Evolutionary conservation across 1,284 basidiomycete genomes (phyloP).

Genomic region (Chalciporus sp.): DNA sequence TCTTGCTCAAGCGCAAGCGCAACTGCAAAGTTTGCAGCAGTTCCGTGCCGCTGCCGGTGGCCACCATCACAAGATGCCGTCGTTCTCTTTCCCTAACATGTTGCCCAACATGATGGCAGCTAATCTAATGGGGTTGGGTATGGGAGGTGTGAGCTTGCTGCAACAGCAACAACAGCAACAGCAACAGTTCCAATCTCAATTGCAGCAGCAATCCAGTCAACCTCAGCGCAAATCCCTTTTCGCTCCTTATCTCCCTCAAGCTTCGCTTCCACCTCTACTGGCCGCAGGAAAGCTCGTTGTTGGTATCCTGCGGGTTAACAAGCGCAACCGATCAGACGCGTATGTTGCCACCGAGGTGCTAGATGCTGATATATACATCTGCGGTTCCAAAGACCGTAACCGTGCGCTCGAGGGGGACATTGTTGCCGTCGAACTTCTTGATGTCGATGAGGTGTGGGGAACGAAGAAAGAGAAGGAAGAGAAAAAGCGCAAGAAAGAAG

Average conservation of each 20-base stretch:
- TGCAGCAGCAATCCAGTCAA: conserved; percentile 87
- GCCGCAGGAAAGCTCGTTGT: conserved; percentile 99
- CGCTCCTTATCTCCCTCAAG: conserved; percentile 97
- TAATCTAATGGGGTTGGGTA: conserved; percentile 88
- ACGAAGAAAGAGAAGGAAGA: conserved; percentile 99
- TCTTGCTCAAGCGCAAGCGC: conserved; percentile 93
- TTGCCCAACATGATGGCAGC: conserved; percentile 94
- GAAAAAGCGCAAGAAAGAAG: conserved; percentile 99
- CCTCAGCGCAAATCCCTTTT: conserved; percentile 98
- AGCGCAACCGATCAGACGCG: conserved; percentile 97
- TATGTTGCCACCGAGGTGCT: conserved; percentile 99
- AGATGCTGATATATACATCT: conserved; percentile 98
- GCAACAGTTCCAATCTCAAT: conserved; percentile 80
- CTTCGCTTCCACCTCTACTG: conserved; percentile 93
- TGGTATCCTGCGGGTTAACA: conserved; percentile 96
- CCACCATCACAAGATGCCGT: conserved; percentile 95
- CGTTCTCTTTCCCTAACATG: conserved; percentile 98
- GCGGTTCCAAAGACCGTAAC: conserved; percentile 98
- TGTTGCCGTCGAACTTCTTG: conserved; percentile 96
- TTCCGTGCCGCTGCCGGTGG: conserved; percentile 95
- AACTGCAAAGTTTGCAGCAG: conserved; percentile 94
- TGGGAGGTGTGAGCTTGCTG: conserved; percentile 77
- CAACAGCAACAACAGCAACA: conserved; percentile 85
- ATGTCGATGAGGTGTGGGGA: conserved; percentile 98
- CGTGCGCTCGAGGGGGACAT: conserved; percentile 98